phyloP scores from a whole-genome alignment of 345 rosid species.

The Hibiscus mutabilis region DNA sequence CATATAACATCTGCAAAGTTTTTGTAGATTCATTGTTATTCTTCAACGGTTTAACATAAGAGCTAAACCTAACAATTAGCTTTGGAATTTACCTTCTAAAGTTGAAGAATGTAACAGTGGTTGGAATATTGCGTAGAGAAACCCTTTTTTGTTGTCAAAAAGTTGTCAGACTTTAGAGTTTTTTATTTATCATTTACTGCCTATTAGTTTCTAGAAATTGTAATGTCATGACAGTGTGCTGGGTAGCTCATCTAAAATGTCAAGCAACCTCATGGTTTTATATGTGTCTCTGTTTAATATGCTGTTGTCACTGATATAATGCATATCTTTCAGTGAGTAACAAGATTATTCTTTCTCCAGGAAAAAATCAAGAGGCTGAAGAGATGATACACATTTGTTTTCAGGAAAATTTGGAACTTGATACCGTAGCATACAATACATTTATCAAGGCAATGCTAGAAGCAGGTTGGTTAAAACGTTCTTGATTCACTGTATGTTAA shows the following conservation, averaged over 20 bases:
- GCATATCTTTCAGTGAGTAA: constrained; percentile 7
- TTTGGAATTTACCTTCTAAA: neutral
- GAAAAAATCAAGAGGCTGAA: constrained; percentile 67
- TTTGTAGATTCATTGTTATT: neutral
- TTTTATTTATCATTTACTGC: neutral
- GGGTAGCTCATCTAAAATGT: neutral
- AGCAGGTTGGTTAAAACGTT: constrained; percentile 49
- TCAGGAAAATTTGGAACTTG: constrained; percentile 44
- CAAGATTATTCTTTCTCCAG: constrained; percentile 28
- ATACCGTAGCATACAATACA: constrained; percentile 72
- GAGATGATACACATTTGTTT: constrained; percentile 35
- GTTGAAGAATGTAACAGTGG: neutral
- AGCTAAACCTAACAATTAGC: neutral
- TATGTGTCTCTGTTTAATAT: neutral
- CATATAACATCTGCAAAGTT: neutral
- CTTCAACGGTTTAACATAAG: neutral
- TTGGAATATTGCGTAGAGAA: neutral
- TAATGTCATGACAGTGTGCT: neutral
- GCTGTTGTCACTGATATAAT: neutral
- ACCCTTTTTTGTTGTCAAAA: neutral
- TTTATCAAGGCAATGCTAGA: constrained; percentile 79
- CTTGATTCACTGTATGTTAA: neutral
- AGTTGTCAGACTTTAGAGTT: neutral
- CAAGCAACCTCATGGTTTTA: neutral
- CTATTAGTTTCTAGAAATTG: neutral